These are phyloP conservation scores for Sungouiozyma ichnusensis DNA, from an alignment of 805 yeast genomes.

Conservation along the genomic window DNA sequence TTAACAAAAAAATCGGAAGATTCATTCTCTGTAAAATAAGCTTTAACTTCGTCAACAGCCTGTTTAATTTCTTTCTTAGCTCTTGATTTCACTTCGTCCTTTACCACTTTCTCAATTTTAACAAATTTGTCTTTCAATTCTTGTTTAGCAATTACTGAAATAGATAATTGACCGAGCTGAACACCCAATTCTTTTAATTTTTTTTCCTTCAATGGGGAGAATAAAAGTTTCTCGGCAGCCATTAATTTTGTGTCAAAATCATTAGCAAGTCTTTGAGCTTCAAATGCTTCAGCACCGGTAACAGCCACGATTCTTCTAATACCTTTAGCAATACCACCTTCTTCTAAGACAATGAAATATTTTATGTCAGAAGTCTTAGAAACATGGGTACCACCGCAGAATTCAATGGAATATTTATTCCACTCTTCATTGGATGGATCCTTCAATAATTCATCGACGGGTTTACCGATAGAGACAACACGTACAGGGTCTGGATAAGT, in stretches of 20 bases:
- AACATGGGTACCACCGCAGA: conserved; percentile 99
- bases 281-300: conserved; percentile 82
- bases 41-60: conserved; percentile 66
- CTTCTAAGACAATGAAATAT: conserved; percentile 82
- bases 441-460: conserved; percentile 69
- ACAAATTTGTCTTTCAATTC: conserved; percentile 62
- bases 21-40: conserved; percentile 47
- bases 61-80: conserved; percentile 83
- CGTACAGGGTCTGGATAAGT: conserved; percentile 98
- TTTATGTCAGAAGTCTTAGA: conserved; percentile 86
- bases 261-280: conserved; percentile 74
- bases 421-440: conserved; percentile 68
- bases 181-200: conserved; percentile 77
- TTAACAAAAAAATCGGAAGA: conserved; percentile 53
- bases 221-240: conserved; percentile 50
- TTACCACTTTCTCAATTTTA: conserved; percentile 73
- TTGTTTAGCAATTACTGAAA: conserved; percentile 73
- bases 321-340: conserved; percentile 97
- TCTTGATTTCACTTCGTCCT: conserved; percentile 77
- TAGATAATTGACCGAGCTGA: conserved; percentile 66
- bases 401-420: conserved; percentile 74
- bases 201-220: conserved; percentile 72
- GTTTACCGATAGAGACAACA: conserved; percentile 89
- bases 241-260: conserved; percentile 57
- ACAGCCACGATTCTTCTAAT: conserved; percentile 96